Evolutionary conservation across 139 green algal species (phyloP).

Genomic region (Eudorina sp.): DNA sequence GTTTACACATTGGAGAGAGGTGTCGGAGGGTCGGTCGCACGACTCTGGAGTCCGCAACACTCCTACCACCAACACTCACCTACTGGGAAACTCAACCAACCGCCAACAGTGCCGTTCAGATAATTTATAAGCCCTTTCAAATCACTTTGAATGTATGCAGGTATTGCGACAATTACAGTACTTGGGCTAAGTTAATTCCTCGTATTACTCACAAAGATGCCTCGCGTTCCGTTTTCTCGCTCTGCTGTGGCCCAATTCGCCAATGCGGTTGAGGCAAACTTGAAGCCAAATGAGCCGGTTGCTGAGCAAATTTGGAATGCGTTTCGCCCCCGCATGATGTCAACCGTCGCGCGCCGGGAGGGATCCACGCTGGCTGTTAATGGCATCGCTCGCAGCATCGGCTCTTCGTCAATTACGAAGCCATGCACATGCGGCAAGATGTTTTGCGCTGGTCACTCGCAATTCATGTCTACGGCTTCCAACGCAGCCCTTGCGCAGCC

Average conservation of each 20-base stretch:
- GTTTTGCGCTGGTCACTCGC: constrained; percentile 46
- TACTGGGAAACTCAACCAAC: too few relatives aligned
- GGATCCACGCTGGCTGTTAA: too few relatives aligned
- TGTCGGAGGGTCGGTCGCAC: too few relatives aligned
- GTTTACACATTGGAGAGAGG: too few relatives aligned
- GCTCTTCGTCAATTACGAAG: not conserved
- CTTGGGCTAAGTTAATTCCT: too few relatives aligned
- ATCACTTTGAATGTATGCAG: too few relatives aligned
- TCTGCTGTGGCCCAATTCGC: not conserved
- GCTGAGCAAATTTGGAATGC: not conserved
- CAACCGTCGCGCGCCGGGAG: not conserved
- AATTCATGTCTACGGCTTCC: constrained; percentile 30
- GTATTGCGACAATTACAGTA: too few relatives aligned
- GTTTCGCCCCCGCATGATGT: constrained; percentile 10
- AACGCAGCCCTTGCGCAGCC: not conserved
- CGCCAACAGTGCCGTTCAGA: too few relatives aligned
- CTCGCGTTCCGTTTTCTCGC: not conserved
- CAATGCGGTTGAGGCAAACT: constrained; percentile 4
- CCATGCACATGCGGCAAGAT: constrained; percentile 54
- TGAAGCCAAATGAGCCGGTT: not conserved
- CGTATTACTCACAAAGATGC: constrained; percentile 2
- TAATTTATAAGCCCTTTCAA: too few relatives aligned
- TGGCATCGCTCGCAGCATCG: constrained; percentile 8
- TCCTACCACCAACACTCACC: too few relatives aligned
- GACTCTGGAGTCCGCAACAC: too few relatives aligned